phyloP scores from a whole-genome alignment of 2,329 filamentous ascomycete species.

The Aspergillus uvarum region DNA sequence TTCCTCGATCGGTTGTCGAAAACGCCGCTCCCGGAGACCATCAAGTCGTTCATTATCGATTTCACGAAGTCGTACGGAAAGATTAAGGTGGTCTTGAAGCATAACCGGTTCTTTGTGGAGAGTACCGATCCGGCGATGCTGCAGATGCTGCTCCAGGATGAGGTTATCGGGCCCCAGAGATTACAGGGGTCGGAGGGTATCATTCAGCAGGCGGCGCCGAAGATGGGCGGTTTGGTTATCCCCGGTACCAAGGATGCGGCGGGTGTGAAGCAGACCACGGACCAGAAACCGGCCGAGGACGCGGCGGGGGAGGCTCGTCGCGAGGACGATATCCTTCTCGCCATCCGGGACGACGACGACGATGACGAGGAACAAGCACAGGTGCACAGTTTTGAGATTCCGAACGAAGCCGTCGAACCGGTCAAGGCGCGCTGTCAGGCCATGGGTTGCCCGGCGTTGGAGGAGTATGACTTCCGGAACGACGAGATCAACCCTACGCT shows the following conservation, averaged over 20 bases:
- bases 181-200: slow-evolving; percentile 72
- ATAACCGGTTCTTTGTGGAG: slow-evolving; percentile 92
- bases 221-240: slow-evolving; percentile 84
- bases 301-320: slow-evolving; percentile 41
- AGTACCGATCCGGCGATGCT: slow-evolving; percentile 84
- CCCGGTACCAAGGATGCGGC: slow-evolving; percentile 92
- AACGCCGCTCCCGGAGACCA: slow-evolving; percentile 77
- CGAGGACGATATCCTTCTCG: slow-evolving; percentile 68
- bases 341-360: slow-evolving; percentile 72
- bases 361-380: slow-evolving; percentile 77
- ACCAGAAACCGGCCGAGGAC: slow-evolving; percentile 39
- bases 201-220: slow-evolving; percentile 77
- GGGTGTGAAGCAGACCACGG: slow-evolving; percentile 72
- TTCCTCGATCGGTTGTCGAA: slow-evolving; percentile 87
- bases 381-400: slow-evolving; percentile 91
- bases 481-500: slow-evolving; percentile 86
- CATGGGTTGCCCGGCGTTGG: slow-evolving; percentile 81
- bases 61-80: slow-evolving; percentile 93
- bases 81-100: slow-evolving; percentile 89
- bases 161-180: slow-evolving; percentile 74
- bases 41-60: slow-evolving; percentile 74
- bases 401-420: slow-evolving; percentile 74
- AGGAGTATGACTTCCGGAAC: slow-evolving; percentile 96
- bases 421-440: slow-evolving; percentile 89
- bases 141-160: slow-evolving; percentile 81